A percentile compares a stretch with the other conserved stretches of the same genome.
These are phyloP conservation scores for Salicornia ramosissima DNA, from an alignment of 148 eudicot species.

Conservation along the genomic window DNA sequence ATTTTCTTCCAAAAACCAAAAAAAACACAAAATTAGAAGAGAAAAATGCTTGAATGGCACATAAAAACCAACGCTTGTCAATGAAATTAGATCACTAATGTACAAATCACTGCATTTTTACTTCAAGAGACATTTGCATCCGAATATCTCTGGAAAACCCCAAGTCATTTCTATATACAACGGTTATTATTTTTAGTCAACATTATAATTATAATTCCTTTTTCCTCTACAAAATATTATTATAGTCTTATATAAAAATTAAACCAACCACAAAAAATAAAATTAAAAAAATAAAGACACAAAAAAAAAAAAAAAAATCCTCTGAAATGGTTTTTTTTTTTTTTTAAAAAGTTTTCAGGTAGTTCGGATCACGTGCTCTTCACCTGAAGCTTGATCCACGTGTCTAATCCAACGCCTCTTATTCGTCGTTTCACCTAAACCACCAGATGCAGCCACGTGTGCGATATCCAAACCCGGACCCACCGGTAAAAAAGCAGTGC, in stretches of 20 bases:
- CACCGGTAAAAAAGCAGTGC: conserved; percentile 70
- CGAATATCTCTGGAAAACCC: neutral
- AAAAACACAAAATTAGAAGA: too few species aligned
- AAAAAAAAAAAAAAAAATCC: neutral
- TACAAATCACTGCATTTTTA: too few species aligned
- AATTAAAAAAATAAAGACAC: neutral
- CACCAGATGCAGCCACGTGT: conserved; percentile 53
- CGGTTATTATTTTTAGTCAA: neutral
- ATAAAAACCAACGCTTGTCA: too few species aligned
- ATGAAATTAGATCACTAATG: too few species aligned
- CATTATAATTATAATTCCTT: neutral
- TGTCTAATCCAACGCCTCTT: conserved; percentile 56
- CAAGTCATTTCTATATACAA: conserved; percentile 4
- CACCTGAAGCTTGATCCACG: conserved; percentile 55
- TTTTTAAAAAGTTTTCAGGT: neutral
- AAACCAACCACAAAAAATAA: neutral
- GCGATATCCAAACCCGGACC: conserved; percentile 74
- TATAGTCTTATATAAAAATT: too few species aligned
- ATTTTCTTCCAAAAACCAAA: too few species aligned
- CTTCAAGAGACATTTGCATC: neutral
- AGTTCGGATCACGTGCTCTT: conserved; percentile 59
- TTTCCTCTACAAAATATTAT: neutral
- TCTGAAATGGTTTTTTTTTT: neutral
- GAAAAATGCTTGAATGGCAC: too few species aligned
- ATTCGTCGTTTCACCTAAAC: neutral